phyloP scores from a whole-genome alignment of 1,139 yeast species.

The Candida pseudoviswanathii region DNA sequence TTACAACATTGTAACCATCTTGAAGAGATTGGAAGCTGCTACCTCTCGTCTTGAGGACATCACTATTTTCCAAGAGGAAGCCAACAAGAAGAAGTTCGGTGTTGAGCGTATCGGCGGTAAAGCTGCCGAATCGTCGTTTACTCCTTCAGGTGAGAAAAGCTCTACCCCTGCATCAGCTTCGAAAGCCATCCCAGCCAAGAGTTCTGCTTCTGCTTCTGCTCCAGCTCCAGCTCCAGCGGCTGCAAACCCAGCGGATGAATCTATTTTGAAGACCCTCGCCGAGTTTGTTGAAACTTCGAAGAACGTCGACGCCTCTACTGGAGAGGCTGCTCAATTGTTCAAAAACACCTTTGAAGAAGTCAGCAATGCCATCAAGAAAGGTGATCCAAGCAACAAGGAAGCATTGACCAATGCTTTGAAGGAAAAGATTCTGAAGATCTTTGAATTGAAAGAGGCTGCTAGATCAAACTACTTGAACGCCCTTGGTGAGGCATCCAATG shows the following conservation, averaged over 20 bases:
- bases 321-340: constrained; percentile 58
- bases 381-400: constrained; percentile 55
- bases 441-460: constrained; percentile 70
- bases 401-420: constrained; percentile 68
- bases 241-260: constrained; percentile 54
- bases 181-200: not conserved
- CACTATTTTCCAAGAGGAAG: constrained; percentile 73
- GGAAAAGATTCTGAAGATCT: constrained; percentile 57
- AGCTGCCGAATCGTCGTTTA: constrained; percentile 7
- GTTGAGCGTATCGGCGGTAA: constrained; percentile 14
- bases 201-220: constrained; percentile 15
- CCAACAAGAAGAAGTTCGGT: constrained; percentile 19
- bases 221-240: constrained; percentile 52
- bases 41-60: constrained; percentile 91
- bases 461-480: constrained; percentile 80
- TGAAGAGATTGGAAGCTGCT: constrained; percentile 89
- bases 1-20: constrained; percentile 76
- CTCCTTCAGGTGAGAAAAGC: constrained; percentile 13
- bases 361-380: constrained; percentile 59
- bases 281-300: constrained; percentile 65
- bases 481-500: constrained; percentile 86
- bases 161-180: constrained; percentile 8
- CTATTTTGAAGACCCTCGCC: constrained; percentile 52
- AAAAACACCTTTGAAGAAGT: constrained; percentile 64
- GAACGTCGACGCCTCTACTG: constrained; percentile 64